Evolutionary conservation across 257 asterid genomes (phyloP).

Genomic region (Capsicum rhomboideum): DNA sequence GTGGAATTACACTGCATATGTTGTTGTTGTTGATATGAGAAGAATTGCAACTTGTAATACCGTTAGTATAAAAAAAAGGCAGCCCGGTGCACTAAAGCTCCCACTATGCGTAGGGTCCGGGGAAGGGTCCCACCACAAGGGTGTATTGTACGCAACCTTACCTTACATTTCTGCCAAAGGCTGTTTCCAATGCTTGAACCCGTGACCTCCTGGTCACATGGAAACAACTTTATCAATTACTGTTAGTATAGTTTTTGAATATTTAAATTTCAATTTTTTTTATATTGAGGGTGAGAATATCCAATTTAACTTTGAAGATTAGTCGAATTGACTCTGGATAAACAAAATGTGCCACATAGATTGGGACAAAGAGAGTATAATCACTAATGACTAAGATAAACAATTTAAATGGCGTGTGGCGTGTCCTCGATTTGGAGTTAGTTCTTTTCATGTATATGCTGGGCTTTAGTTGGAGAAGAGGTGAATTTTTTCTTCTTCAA

Average conservation of each 20-base stretch:
- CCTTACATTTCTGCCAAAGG: too few species aligned
- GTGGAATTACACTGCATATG: too few species aligned
- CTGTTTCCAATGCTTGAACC: too few species aligned
- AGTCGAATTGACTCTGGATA: background rate
- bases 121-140: too few species aligned
- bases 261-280: background rate
- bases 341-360: background rate
- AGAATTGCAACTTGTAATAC: background rate
- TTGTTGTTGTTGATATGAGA: background rate
- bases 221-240: too few species aligned
- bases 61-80: background rate
- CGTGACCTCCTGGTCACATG: too few species aligned
- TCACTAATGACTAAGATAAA: background rate
- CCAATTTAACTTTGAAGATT: background rate
- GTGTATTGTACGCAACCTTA: too few species aligned
- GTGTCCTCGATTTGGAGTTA: background rate
- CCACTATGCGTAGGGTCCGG: too few species aligned
- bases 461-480: background rate
- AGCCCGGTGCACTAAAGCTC: too few species aligned
- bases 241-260: background rate
- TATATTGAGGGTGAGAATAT: background rate
- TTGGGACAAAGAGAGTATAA: background rate
- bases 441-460: background rate
- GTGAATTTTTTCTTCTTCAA: background rate
- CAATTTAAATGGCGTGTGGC: background rate